Conservation (phyloP, 805 yeast species). For the Spathaspora arborariae region DNA sequence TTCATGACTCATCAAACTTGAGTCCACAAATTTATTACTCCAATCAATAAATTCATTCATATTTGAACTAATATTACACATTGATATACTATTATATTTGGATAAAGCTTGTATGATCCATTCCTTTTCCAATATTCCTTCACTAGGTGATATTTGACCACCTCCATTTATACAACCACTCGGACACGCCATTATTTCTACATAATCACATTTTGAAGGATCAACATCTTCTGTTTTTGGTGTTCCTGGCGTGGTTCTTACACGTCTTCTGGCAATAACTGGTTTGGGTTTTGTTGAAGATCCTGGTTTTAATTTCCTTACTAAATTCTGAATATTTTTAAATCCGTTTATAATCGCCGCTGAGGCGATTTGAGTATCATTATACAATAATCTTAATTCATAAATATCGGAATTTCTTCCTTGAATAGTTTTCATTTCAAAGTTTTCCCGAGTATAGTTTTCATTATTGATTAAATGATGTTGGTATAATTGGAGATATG, state of each 20-base stretch:
- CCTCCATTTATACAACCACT: constrained; percentile 98
- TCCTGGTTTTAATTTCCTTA: constrained; percentile 64
- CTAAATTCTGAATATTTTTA: constrained; percentile 89
- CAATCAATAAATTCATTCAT: constrained; percentile 25
- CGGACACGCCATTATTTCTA: constrained; percentile 98
- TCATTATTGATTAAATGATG: constrained; percentile 17
- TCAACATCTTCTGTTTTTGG: constrained; percentile 40
- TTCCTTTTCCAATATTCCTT: constrained; percentile 32
- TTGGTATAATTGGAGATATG: constrained; percentile 50
- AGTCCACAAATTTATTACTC: constrained; percentile 27
- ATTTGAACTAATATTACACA: constrained; percentile 7
- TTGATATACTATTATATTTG: constrained; percentile 32
- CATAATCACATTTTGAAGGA: constrained; percentile 68
- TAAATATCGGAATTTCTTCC: constrained; percentile 78
- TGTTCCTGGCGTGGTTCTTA: constrained; percentile 21
- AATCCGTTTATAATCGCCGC: constrained; percentile 81
- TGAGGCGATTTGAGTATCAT: constrained; percentile 40
- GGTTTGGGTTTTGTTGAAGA: constrained; percentile 25
- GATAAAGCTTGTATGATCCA: constrained; percentile 40
- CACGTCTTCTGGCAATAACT: constrained; percentile 43
- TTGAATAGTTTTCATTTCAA: constrained; percentile 36
- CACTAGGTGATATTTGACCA: constrained; percentile 59
- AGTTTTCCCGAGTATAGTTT: constrained; percentile 14
- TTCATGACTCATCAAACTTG: constrained; percentile 24
- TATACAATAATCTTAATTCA: constrained; percentile 57